Evolutionary conservation across 108 stramenopile species (phyloP).

Genomic region (Skeletonema tropicum): DNA sequence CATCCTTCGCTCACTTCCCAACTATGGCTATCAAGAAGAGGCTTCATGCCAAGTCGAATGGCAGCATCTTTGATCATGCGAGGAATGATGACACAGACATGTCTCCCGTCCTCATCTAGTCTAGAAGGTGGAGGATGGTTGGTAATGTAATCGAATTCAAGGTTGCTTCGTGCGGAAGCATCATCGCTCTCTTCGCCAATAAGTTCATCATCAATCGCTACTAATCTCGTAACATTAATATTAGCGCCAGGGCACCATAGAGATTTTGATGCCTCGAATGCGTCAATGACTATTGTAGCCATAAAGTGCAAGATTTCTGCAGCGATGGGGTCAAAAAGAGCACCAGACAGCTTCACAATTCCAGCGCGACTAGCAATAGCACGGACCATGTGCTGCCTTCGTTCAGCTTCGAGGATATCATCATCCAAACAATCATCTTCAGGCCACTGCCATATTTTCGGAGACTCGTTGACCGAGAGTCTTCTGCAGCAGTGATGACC

Average conservation of each 20-base stretch:
- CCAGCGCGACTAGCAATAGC: constrained; percentile 20
- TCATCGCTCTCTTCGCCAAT: neutral
- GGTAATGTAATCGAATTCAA: constrained; percentile 5
- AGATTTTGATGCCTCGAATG: constrained; percentile 14
- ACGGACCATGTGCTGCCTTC: constrained; percentile 1
- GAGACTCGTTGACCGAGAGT: neutral
- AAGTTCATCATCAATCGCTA: neutral
- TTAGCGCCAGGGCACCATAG: neutral
- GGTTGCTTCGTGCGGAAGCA: neutral
- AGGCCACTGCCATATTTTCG: neutral
- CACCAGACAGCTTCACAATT: constrained; percentile 18
- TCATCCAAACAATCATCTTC: neutral
- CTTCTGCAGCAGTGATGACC: neutral
- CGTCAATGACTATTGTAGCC: constrained; percentile 13
- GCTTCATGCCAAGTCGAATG: constrained; percentile 4
- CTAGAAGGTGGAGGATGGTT: neutral
- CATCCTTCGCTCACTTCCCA: neutral
- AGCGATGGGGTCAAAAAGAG: constrained; percentile 1
- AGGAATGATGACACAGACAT: neutral
- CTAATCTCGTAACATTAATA: too few relatives aligned
- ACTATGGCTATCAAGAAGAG: neutral
- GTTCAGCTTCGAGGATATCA: neutral
- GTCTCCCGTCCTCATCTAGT: constrained; percentile 4
- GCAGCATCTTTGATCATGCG: constrained; percentile 10
- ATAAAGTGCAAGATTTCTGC: constrained; percentile 23